Base-by-base conservation (phyloP, 2,329 filamentous ascomycete genomes). In the Fusarium clavum region DNA sequence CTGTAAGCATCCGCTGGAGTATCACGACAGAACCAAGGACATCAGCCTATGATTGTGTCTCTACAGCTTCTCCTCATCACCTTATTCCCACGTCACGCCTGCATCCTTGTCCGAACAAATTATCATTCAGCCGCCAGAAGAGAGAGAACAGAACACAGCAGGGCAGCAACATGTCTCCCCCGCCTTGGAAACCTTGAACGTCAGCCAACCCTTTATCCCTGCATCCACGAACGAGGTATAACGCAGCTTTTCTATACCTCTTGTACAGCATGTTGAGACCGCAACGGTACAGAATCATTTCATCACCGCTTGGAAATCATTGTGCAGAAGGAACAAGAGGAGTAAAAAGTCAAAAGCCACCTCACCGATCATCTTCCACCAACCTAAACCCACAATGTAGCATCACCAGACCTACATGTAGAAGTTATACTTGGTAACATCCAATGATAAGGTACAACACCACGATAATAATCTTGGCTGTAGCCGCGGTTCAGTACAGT, bases 141-240 rank as follows among this genome's bases (percentile, higher is more conserved):
- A 68, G 56, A 66, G 59, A 70, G 38, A 61, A 48, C 64, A 62
- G 22, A 32, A 47, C 49, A 64, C 59, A 45, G 49, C 54, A 40
- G 22, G 46, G 34, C 57, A 52, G 43, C 25, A 29, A 32, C 46
- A 30, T 44, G 41, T 53, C 51, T 58, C 48, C 57, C 62, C 64
- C 69, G 57, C 58, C 45, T 65, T 45, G 20, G 38, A 62, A 61
- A 44, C 57, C 48, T 40, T 46, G 47, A 57, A 70, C 48, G 47
- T 67, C 66, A 70, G 52, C 62, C 65, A 72, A 54, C 41, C 41
- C 62, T 51, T 52, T 32, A 67, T 63, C 69, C 62, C 63, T 70
- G 68, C 45, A 47, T 38, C 24, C 18, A 52, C 45, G 48, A 56
- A 32, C 40, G 32, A 69, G 54, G 54, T 56, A 68, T 70, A 67